Conservation (phyloP, 805 yeast genomes). For the Yamadazyma sp. region DNA sequence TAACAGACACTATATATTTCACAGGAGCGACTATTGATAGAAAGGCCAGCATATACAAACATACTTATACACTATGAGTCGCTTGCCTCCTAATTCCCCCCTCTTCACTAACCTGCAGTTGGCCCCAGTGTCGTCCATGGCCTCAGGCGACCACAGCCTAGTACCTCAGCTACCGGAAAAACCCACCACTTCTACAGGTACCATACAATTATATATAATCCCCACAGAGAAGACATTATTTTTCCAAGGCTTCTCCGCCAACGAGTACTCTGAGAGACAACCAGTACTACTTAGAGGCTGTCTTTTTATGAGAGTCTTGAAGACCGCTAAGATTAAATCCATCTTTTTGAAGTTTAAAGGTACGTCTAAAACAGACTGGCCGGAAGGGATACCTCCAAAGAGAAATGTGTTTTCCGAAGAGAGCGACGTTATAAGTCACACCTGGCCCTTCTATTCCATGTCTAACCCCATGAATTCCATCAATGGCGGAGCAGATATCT, state of each 20-base stretch:
- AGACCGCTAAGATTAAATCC: conserved; percentile 68
- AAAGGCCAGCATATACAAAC: too few relatives aligned
- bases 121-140: conserved; percentile 19
- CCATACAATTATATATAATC: conserved; percentile 68
- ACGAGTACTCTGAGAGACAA: conserved; percentile 63
- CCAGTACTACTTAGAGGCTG: conserved; percentile 85
- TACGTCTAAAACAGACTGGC: conserved; percentile 84
- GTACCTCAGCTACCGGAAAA: conserved; percentile 51
- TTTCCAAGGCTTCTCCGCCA: conserved; percentile 74
- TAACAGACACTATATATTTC: too few relatives aligned
- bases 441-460: conserved; percentile 80
- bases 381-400: conserved; percentile 96
- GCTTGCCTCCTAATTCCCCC: conserved; percentile 24
- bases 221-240: conserved; percentile 80
- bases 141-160: conserved; percentile 19
- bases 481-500: conserved; percentile 51
- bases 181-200: conserved; percentile 60
- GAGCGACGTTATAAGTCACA: conserved; percentile 67
- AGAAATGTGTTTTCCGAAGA: conserved; percentile 64
- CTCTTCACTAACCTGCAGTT: conserved; percentile 28
- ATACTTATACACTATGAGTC: conserved; percentile 11
- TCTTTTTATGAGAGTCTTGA: conserved; percentile 63
- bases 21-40: too few relatives aligned
- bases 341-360: conserved; percentile 67
- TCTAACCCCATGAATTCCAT: conserved; percentile 19